Conservation (phyloP, 2,329 filamentous ascomycete species). For the Alternaria metachromatica region DNA sequence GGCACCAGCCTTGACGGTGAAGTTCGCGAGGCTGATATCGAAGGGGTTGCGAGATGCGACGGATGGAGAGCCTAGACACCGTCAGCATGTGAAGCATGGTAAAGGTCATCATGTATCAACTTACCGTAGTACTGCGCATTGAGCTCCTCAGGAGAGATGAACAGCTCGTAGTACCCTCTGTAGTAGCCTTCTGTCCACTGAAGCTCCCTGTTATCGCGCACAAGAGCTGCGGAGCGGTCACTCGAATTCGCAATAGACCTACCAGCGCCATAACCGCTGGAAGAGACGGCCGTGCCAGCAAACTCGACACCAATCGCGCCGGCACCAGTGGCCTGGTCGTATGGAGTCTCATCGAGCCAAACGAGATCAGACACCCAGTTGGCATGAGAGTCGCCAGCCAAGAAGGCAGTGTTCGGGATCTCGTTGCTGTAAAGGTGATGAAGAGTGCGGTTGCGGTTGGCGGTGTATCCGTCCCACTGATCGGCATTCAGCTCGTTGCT, state of each 20-base stretch:
- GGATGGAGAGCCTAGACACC: conserved; percentile 54
- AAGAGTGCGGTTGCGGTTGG: conserved; percentile 73
- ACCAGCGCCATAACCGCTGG: conserved; percentile 53
- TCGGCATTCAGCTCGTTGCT: conserved; percentile 56
- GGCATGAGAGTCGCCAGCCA: conserved; percentile 72
- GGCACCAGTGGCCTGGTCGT: conserved; percentile 46
- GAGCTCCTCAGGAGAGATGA: conserved; percentile 60
- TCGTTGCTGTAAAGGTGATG: conserved; percentile 68
- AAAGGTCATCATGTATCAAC: neutral
- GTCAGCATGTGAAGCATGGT: neutral
- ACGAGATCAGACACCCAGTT: conserved; percentile 60
- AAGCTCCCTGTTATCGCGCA: conserved; percentile 64
- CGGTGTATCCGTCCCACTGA: conserved; percentile 67
- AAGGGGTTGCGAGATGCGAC: conserved; percentile 65
- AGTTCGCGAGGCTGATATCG: conserved; percentile 72
- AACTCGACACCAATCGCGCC: conserved; percentile 56
- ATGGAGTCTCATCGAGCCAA: conserved; percentile 48
- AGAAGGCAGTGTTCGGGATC: conserved; percentile 73
- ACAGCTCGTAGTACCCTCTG: conserved; percentile 72
- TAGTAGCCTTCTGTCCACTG: conserved; percentile 77
- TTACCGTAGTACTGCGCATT: conserved; percentile 68
- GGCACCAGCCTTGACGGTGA: conserved; percentile 67
- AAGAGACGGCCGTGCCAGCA: conserved; percentile 70
- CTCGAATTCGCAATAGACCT: conserved; percentile 48
- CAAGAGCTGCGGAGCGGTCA: conserved; percentile 53